Conservation (phyloP, 2,329 filamentous ascomycete genomes). For the Epichloe glyceriae region DNA sequence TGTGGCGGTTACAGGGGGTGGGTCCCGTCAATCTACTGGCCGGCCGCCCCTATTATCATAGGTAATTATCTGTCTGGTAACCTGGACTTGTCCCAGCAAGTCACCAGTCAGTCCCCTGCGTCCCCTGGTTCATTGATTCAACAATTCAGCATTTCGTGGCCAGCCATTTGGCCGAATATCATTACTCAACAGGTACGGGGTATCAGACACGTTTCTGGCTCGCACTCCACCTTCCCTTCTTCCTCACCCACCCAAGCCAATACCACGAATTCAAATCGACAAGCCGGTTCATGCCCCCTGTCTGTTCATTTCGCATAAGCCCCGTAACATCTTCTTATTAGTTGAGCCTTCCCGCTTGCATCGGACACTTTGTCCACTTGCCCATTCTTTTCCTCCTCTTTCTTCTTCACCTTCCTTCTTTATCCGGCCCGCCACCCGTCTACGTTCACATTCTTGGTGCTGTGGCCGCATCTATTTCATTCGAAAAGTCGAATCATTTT, state of each 20-base stretch:
- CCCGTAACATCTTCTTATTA: not conserved
- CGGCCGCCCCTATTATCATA: not conserved
- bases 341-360: constrained; percentile 1
- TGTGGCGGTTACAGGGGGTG: not conserved
- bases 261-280: not conserved
- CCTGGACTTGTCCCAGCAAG: no score
- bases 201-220: not conserved
- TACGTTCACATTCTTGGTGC: not conserved
- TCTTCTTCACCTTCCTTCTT: constrained; percentile 1
- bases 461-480: not conserved
- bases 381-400: not conserved
- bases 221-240: not conserved
- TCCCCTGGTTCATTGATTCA: not conserved
- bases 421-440: not conserved
- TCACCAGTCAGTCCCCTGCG: no score
- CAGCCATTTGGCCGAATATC: not conserved
- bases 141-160: no score
- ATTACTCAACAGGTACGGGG: not conserved
- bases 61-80: no score
- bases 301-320: not conserved
- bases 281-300: not conserved
- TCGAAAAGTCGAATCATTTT: not conserved
- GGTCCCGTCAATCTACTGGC: not conserved
- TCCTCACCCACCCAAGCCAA: not conserved
- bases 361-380: not conserved